Percentiles rank a stretch among this genome's conserved stretches.
These are phyloP conservation scores for Coemansia sp. DNA, from an alignment of 192 early-diverging fungal species.

Conservation along the genomic window DNA sequence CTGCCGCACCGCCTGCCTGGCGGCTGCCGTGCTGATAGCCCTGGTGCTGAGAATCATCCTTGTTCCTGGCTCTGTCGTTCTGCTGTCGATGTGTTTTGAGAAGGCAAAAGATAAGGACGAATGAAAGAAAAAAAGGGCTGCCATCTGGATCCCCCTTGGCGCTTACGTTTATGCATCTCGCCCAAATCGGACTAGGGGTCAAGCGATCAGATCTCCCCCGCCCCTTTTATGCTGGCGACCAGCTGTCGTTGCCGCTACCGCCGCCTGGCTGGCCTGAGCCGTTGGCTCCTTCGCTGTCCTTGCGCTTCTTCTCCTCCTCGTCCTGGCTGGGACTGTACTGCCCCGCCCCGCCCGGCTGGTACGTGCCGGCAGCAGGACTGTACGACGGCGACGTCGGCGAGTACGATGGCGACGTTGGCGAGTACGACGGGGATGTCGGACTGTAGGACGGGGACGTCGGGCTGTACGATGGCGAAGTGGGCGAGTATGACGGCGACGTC, in stretches of 20 bases:
- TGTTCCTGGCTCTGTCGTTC: not conserved
- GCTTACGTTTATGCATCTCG: not conserved
- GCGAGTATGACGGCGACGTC: conserved; percentile 64
- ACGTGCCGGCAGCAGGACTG: conserved; percentile 53
- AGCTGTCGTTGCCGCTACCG: conserved; percentile 23
- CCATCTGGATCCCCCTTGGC: too few relatives aligned
- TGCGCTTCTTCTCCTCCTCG: conserved; percentile 1
- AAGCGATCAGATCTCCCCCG: not conserved
- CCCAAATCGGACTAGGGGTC: not conserved
- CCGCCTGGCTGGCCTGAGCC: conserved; percentile 5
- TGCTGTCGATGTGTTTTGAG: not conserved
- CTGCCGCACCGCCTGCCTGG: conserved; percentile 4
- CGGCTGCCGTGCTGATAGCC: not conserved
- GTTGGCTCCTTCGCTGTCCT: conserved; percentile 3
- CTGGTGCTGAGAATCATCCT: conserved; percentile 12
- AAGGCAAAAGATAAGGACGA: not conserved
- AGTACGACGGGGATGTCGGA: conserved; percentile 65
- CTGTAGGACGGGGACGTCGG: conserved; percentile 68
- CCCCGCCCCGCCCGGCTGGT: conserved; percentile 14
- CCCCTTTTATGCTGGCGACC: conserved; percentile 33
- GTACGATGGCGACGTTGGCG: conserved; percentile 54
- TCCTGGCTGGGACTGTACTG: not conserved
- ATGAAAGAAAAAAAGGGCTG: conserved; percentile 1
- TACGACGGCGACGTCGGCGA: conserved; percentile 66
- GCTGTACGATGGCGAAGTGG: conserved; percentile 70